Conservation (phyloP, 1,284 basidiomycete genomes). For the Leccinum pseudoinsigne region DNA sequence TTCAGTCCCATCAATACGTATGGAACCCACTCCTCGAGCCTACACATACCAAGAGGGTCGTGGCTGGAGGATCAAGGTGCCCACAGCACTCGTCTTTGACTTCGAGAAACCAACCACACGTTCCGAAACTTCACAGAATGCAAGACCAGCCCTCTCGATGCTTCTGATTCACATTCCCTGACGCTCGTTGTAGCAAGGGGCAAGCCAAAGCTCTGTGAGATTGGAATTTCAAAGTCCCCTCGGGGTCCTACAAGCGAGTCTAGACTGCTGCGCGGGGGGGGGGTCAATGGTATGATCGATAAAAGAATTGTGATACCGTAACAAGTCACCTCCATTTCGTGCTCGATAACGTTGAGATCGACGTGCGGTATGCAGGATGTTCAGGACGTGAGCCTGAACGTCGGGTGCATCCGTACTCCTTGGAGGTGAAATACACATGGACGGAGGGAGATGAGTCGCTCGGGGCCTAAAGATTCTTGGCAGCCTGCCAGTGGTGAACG, state of each 20-base stretch:
- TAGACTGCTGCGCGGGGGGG: slow-evolving; percentile 19
- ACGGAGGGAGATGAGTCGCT: slow-evolving; percentile 14
- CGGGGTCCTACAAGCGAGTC: slow-evolving; percentile 40
- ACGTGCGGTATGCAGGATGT: slow-evolving; percentile 11
- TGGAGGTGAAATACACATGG: slow-evolving; percentile 14
- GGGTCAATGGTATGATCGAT: slow-evolving; percentile 15
- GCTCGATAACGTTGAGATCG: slow-evolving; percentile 22
- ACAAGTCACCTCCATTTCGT: slow-evolving; percentile 19
- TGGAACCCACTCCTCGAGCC: slow-evolving; percentile 9
- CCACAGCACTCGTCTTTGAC: slow-evolving; percentile 15
- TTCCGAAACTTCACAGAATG: slow-evolving; percentile 38
- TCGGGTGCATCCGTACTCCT: slow-evolving; percentile 13
- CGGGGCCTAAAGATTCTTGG: slow-evolving; percentile 16
- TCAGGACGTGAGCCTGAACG: slow-evolving; percentile 17
- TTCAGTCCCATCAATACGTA: slow-evolving; percentile 5
- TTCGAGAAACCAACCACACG: slow-evolving; percentile 48
- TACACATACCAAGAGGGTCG: slow-evolving; percentile 19
- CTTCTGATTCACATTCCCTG: slow-evolving; percentile 48
- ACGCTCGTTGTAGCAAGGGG: slow-evolving; percentile 41
- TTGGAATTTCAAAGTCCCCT: slow-evolving; percentile 44
- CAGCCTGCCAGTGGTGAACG: slow-evolving; percentile 8
- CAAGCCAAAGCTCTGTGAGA: slow-evolving; percentile 45
- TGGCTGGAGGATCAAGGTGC: slow-evolving; percentile 20
- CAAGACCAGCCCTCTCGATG: slow-evolving; percentile 36
- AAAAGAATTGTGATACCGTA: slow-evolving; percentile 20